Conservation (phyloP, 768 basidiomycete genomes). For the Kwoniella sp. region DNA sequence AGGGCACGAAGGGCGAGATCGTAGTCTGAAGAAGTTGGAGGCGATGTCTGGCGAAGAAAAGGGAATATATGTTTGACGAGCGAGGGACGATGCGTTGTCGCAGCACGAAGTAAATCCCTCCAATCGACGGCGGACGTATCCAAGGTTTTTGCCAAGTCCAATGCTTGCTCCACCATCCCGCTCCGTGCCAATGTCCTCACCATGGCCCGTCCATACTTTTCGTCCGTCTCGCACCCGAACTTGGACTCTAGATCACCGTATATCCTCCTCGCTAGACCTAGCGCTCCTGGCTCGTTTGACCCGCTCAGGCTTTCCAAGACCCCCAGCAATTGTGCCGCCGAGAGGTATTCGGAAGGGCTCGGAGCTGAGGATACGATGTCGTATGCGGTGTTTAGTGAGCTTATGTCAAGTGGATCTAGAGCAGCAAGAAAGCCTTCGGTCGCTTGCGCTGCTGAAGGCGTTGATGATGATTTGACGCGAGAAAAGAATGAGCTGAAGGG, state of each 20-base stretch:
- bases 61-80: slow-evolving; percentile 5
- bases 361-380: neutral
- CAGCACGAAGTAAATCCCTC: slow-evolving; percentile 10
- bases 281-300: neutral
- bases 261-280: slow-evolving; percentile 12
- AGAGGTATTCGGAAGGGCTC: neutral
- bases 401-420: neutral
- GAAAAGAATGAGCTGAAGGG: slow-evolving; percentile 23
- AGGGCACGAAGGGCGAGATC: slow-evolving; percentile 3
- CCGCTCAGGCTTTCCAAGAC: neutral
- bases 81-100: neutral
- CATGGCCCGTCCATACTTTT: neutral
- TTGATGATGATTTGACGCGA: neutral
- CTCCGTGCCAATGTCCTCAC: slow-evolving; percentile 1
- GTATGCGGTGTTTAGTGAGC: slow-evolving; percentile 7
- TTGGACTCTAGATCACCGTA: slow-evolving; percentile 8
- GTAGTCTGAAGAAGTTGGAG: slow-evolving; percentile 1
- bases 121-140: slow-evolving; percentile 2
- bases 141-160: slow-evolving; percentile 5
- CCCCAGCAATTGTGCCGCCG: neutral
- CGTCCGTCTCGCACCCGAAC: neutral
- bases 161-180: slow-evolving; percentile 12
- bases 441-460: slow-evolving; percentile 2
- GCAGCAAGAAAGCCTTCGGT: slow-evolving; percentile 1
- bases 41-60: neutral